phyloP scores from a whole-genome alignment of 495 filamentous ascomycete species.

The Rhizodiscina lignyota region DNA sequence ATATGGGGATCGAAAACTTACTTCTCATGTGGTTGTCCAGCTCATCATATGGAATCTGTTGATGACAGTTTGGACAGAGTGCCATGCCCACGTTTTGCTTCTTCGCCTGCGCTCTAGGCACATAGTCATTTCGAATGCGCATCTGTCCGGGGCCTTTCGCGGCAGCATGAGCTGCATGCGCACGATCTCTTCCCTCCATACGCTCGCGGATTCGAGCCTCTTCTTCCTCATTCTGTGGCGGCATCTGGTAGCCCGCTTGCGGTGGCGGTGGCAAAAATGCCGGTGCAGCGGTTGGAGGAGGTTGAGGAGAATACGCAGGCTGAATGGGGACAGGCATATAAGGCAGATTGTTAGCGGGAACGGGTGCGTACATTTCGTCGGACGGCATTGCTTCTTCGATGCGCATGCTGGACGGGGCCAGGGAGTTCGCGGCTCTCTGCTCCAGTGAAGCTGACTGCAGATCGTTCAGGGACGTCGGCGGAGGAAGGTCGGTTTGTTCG shows the following conservation, averaged over 20 bases:
- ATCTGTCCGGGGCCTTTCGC: slow-evolving; percentile 56
- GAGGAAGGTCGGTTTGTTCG: slow-evolving; percentile 70
- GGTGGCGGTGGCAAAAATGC: slow-evolving; percentile 7
- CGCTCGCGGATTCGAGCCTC: slow-evolving; percentile 49
- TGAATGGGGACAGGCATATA: slow-evolving; percentile 18
- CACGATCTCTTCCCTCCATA: slow-evolving; percentile 49
- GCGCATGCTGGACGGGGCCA: slow-evolving; percentile 54
- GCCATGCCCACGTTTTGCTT: slow-evolving; percentile 48
- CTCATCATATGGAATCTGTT: slow-evolving; percentile 72
- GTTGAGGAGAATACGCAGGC: slow-evolving; percentile 2
- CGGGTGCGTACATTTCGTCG: slow-evolving; percentile 30
- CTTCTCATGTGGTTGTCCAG: slow-evolving; percentile 88
- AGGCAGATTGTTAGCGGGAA: slow-evolving; percentile 3
- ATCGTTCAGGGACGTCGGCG: slow-evolving; percentile 76
- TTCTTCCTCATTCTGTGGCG: slow-evolving; percentile 43
- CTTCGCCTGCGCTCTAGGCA: slow-evolving; percentile 64
- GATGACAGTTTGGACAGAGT: slow-evolving; percentile 86
- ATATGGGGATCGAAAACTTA: slow-evolving; percentile 19
- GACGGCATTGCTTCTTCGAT: slow-evolving; percentile 94
- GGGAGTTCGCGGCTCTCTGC: slow-evolving; percentile 78
- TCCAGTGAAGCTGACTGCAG: slow-evolving; percentile 87
- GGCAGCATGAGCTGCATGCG: slow-evolving; percentile 64
- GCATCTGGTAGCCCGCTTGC: slow-evolving; percentile 5
- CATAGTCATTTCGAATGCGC: slow-evolving; percentile 87
- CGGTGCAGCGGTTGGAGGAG: slow-evolving; percentile 7